Evolutionary conservation across 1,139 yeast genomes (phyloP), one percentile per base, ranked within the genome.

Genomic region (Protomyces arabidopsidicola): DNA sequence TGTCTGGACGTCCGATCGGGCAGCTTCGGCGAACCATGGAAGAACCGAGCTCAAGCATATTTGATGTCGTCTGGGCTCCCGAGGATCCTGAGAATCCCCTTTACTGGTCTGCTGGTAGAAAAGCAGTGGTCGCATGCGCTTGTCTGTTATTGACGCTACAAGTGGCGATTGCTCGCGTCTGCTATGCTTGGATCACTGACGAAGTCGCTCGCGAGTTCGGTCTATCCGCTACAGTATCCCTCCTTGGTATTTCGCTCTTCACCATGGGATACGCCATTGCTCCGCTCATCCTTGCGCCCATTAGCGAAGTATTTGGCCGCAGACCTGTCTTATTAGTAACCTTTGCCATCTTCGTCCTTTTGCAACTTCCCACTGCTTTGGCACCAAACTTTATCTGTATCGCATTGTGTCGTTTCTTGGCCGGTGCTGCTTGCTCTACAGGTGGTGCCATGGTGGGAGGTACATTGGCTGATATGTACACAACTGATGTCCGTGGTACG

Each of bases 361-460:
- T 85, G 73, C 83, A 83, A 69, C 70, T 85, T 53, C 86, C 84
- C 8, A 83, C 88, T 71, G 87, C 83, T 0, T 76, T 82, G 57
- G 75, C 84, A 3, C 76, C 81, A 53, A 82, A 77, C 53, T 78
- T 82, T 0, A 78, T 84, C 0, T 86, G 84, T 68, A 75, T 85
- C 71, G 77, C 85, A 67, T 80, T 84, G 4, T 81, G 82, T 64
- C 77, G 90, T 45, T 81, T 84, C 59, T 52, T 63, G 42, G 81
- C 90, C 45, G 97, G 97, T 2, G 78, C 86, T 39, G 79, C 87
- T 65, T 88, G 95, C 0, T 84, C 93, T 2, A 97, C 97, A 4
- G 90, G 95, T 0, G 79, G 90, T 72, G 85, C 96, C 3, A 84
- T 89, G 69, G 96, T 93, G 12, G 95, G 91, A 66, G 97, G 96